Base-by-base conservation (phyloP, 768 basidiomycete genomes). In the Leccinellum luteum region DNA sequence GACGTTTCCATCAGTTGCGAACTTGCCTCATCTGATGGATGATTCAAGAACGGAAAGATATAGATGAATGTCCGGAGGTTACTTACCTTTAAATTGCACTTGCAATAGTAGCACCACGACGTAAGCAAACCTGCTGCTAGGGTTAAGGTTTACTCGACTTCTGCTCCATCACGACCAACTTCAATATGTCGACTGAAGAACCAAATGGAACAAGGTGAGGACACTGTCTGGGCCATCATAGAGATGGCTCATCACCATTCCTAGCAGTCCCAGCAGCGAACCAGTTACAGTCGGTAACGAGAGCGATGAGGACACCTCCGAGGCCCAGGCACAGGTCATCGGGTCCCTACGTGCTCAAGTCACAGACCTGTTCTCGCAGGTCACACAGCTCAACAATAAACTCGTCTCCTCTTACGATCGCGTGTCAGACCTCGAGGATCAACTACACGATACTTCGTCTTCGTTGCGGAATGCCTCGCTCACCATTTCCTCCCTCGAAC, bases 371-470 rank as follows among this genome's bases (percentile, higher is more conserved):
- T 86, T 92, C 67, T 85, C 89, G 15, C 96, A 98, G 72, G 92
- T 97, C 48, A 85, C 86, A 27, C 84, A 90, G 68, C 87, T 98
- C 61, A 98, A 98, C 73, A 76, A 79, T 73, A 98, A 98, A 71
- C 89, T 99, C 49, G 93, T 99, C 59, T 80, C 85, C 59, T 92
- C 91, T 2, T 96, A 97, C 72, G 92, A 95, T 71, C 84, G 92
- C 30, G 85, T 96, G 30, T 94, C 94, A 17, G 87, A 92, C 78
- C 81, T 99, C 51, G 95, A 98, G 69, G 96, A 98, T 69, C 82
- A 90, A 56, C 74, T 95, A 13, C 90, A 95, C 65, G 79, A 88
- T 52, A 69, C 83, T 4, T 81, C 83, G 9, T 78, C 83, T 25
- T 79, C 83, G 34, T 68, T 86, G 14, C 85, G 87, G 8, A 69